Evolutionary conservation across 2,329 filamentous ascomycete genomes (phyloP), one percentile per base, ranked within the genome.

Genomic region (Talaromyces albobiverticillius): DNA sequence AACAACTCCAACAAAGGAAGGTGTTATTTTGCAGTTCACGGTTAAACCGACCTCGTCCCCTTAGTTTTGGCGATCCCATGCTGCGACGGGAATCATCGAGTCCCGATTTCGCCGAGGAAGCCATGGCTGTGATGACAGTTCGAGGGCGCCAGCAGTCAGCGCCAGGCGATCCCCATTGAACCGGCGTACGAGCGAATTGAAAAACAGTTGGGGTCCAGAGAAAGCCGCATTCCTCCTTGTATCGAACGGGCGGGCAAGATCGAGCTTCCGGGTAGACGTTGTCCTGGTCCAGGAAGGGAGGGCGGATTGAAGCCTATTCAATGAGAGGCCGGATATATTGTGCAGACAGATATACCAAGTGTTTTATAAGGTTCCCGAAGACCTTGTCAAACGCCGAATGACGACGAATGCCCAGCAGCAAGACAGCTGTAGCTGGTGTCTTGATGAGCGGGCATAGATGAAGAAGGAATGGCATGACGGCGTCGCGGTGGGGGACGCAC

Each of bases 11-110:
- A 32, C n/a, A 10, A 45, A 23, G 31, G 23, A n/a, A n/a, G 9
- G 38, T 18, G 22, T 2, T 50, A 3, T 13, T 5, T 25, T 38
- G 36, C 25, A n/a, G 14, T 18, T 16, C 9, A 14, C 8, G 14
- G 13, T 4, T 13, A 20, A 31, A 67, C 76, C 61, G 66, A 79
- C 76, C 76, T 68, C 76, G 74, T 59, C 71, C 70, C 63, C 77
- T 78, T 59, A 75, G 69, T 63, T 75, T 75, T 8, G 76, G 76
- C 58, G 76, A 78, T 48, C 73, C 71, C 56, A 67, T 70, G 59
- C 67, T 69, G 55, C 73, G 74, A 67, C 74, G 75, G 60, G 71
- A 65, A 59, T 77, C 74, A 57, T 76, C 75, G 60, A 76, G 62
- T 59, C 67, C 68, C 58, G 70, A 70, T 64, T 75, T 76, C 56